Conservation (phyloP, 805 yeast genomes). For the Ogataea naganishii region DNA sequence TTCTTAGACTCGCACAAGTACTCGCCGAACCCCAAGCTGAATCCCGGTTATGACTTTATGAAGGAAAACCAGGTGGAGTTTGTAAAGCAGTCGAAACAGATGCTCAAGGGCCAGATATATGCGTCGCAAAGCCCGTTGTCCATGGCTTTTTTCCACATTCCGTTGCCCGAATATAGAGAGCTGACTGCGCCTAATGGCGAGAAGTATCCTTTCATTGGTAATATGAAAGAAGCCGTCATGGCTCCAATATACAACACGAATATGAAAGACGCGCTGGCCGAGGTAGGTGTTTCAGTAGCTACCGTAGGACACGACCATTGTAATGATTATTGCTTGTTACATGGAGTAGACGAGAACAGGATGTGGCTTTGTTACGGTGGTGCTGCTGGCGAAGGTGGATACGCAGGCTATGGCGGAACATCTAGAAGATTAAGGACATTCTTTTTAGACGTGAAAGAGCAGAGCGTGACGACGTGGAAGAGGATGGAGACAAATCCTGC, state of each 20-base stretch:
- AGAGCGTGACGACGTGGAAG: conserved; percentile 62
- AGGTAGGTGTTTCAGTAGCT: conserved; percentile 65
- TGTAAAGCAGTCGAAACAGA: conserved; percentile 29
- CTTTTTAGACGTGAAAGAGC: conserved; percentile 46
- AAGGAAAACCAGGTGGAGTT: conserved; percentile 60
- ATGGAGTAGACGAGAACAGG: conserved; percentile 25
- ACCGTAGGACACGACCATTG: conserved; percentile 95
- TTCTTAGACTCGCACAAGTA: conserved; percentile 82
- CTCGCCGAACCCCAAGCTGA: conserved; percentile 51
- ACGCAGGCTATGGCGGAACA: conserved; percentile 87
- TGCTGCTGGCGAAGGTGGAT: conserved; percentile 90
- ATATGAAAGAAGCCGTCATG: conserved; percentile 61
- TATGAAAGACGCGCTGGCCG: conserved; percentile 47
- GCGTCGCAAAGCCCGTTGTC: conserved; percentile 45
- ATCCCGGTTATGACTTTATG: conserved; percentile 83
- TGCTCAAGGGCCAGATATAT: conserved; percentile 6
- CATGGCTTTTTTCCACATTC: conserved; percentile 94
- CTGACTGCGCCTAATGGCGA: conserved; percentile 18
- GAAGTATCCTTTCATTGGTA: conserved; percentile 43
- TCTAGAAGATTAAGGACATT: conserved; percentile 71
- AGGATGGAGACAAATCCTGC: conserved; percentile 51
- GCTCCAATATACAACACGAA: conserved; percentile 70
- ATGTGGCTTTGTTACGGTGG: conserved; percentile 93
- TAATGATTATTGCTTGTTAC: conserved; percentile 78
- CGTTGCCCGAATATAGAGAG: conserved; percentile 75